Evolutionary conservation across 352 stramenopile genomes (phyloP).

Genomic region (Blastocystis sp.): DNA sequence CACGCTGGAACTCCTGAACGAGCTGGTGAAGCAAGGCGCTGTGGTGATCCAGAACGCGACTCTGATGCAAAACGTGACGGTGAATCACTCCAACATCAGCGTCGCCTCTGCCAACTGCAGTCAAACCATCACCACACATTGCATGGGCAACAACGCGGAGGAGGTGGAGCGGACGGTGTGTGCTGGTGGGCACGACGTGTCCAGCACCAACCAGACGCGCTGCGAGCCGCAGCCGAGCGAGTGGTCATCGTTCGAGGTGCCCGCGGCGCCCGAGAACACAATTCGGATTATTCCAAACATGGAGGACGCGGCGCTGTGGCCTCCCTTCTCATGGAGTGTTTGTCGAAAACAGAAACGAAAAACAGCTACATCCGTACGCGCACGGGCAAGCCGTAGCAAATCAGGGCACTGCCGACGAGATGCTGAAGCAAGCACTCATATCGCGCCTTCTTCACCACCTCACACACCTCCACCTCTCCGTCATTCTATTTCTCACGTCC

Average conservation of each 20-base stretch:
- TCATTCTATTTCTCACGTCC: not conserved
- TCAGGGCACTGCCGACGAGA: conserved; percentile 3
- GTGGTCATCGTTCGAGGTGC: not conserved
- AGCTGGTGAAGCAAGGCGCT: conserved; percentile 36
- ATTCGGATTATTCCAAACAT: not conserved
- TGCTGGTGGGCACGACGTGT: not conserved
- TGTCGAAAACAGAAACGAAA: conserved; percentile 2
- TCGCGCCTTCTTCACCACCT: not conserved
- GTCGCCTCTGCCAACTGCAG: conserved; percentile 18
- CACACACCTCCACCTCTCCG: not conserved
- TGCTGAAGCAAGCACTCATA: not conserved
- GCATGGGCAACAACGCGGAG: not conserved
- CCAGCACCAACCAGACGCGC: not conserved
- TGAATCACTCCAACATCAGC: conserved; percentile 56
- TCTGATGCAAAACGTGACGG: conserved; percentile 41
- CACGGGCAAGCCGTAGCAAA: conserved; percentile 17
- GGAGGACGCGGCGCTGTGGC: not conserved
- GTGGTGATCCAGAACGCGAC: conserved; percentile 61
- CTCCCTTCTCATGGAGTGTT: not conserved
- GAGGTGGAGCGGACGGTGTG: not conserved
- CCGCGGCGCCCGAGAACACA: not conserved
- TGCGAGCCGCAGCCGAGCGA: not conserved
- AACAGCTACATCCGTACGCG: not conserved
- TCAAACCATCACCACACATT: conserved; percentile 43
- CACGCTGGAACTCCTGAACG: conserved; percentile 47